Conservation (phyloP, 164 flowering plant species). For the Santalum album region DNA sequence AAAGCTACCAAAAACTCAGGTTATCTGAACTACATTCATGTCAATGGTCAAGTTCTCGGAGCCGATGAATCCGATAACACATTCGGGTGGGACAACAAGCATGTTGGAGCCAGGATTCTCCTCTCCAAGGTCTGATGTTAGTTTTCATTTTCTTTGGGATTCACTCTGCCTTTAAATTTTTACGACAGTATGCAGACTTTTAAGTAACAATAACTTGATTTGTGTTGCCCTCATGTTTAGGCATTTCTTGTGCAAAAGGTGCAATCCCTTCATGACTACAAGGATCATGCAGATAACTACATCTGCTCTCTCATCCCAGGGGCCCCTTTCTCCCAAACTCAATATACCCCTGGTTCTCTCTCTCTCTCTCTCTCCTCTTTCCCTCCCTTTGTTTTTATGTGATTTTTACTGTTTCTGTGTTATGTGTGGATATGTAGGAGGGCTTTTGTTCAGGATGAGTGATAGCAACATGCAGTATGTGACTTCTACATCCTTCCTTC, state of each 20-base stretch:
- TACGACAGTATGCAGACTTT: too few species aligned
- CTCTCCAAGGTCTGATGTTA: slow-evolving; percentile 65
- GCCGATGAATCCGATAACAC: slow-evolving; percentile 81
- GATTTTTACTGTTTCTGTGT: too few species aligned
- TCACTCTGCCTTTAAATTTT: too few species aligned
- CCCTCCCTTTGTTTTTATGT: slow-evolving; percentile 17
- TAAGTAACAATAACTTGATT: too few species aligned
- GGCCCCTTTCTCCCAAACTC: slow-evolving; percentile 66
- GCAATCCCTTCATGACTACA: slow-evolving; percentile 25
- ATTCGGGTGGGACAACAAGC: slow-evolving; percentile 98
- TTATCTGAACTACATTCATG: slow-evolving; percentile 59
- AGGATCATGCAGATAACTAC: slow-evolving; percentile 82
- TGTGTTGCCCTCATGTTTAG: too few species aligned
- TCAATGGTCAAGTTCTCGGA: slow-evolving; percentile 77
- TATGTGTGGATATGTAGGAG: too few species aligned
- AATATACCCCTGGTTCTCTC: slow-evolving; percentile 48
- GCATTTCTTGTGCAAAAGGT: too few species aligned
- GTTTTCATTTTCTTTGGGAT: too few species aligned
- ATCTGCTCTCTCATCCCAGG: slow-evolving; percentile 81
- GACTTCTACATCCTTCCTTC: slow-evolving; percentile 1
- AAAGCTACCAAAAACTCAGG: slow-evolving; percentile 55
- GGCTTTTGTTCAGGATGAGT: slow-evolving; percentile 83
- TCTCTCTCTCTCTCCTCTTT: not conserved
- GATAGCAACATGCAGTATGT: slow-evolving; percentile 5
- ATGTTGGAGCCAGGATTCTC: slow-evolving; percentile 86